Evolutionary conservation across 495 filamentous ascomycete genomes (phyloP).

Genomic region (Penicillium salamii): DNA sequence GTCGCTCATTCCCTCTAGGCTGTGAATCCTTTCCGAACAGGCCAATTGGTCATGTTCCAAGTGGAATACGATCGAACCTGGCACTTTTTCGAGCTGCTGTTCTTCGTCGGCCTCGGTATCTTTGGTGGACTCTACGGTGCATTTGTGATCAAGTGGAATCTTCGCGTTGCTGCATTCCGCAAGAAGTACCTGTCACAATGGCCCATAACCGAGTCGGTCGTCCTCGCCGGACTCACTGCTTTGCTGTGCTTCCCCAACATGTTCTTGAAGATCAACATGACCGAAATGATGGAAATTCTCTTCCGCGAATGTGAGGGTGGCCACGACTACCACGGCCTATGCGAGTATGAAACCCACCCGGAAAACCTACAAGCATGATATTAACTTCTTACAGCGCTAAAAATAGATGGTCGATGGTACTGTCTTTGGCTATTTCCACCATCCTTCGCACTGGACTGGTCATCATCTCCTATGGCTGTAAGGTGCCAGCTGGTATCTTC

Average conservation of each 20-base stretch:
- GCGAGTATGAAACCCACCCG: constrained; percentile 56
- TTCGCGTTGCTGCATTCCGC: constrained; percentile 84
- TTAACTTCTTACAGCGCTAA: constrained; percentile 40
- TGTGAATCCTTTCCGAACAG: constrained; percentile 97
- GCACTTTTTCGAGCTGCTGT: constrained; percentile 96
- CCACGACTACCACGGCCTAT: constrained; percentile 88
- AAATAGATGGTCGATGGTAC: constrained; percentile 74
- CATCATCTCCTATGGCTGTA: constrained; percentile 97
- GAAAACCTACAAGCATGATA: neutral
- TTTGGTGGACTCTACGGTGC: constrained; percentile 96
- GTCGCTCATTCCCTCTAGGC: constrained; percentile 41
- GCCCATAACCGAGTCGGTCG: constrained; percentile 81
- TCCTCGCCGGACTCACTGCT: constrained; percentile 80
- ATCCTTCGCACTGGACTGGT: constrained; percentile 79
- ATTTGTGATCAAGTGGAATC: constrained; percentile 98
- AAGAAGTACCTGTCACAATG: constrained; percentile 89
- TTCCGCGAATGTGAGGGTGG: constrained; percentile 93
- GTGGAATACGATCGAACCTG: constrained; percentile 93
- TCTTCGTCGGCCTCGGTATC: constrained; percentile 86
- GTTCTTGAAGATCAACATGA: constrained; percentile 97
- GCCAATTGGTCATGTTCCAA: constrained; percentile 99
- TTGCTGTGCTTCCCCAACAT: constrained; percentile 94
- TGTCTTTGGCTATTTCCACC: constrained; percentile 78
- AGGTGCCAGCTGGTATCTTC: constrained; percentile 96
- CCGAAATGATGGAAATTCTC: constrained; percentile 96